A percentile compares a stretch with the other conserved stretches of the same genome.
Conservation (phyloP, 2,329 filamentous ascomycete species). For the Cordyceps fumosorosea region DNA sequence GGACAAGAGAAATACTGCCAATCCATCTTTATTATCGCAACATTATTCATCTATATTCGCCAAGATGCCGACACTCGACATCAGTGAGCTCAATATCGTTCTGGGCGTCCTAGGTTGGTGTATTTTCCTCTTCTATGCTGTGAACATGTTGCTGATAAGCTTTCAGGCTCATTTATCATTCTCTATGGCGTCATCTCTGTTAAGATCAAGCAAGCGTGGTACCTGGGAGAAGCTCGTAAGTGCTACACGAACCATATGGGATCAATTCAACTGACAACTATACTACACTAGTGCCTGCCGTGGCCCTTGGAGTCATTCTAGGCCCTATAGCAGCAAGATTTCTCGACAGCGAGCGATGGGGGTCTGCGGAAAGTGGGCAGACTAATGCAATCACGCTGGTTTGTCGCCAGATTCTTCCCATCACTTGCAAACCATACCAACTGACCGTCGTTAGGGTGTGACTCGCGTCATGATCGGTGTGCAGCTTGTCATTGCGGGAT, state of each 20-base stretch:
- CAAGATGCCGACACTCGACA: slow-evolving; percentile 28
- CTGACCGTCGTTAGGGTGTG: slow-evolving; percentile 29
- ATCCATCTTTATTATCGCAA: neutral
- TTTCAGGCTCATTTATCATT: slow-evolving; percentile 37
- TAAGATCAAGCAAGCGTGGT: slow-evolving; percentile 47
- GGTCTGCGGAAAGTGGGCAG: slow-evolving; percentile 25
- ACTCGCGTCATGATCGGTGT: slow-evolving; percentile 56
- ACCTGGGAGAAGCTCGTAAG: slow-evolving; percentile 48
- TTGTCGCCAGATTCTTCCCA: slow-evolving; percentile 1
- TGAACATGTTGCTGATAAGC: neutral
- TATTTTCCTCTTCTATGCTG: neutral
- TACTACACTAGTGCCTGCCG: slow-evolving; percentile 42
- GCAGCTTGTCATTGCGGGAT: slow-evolving; percentile 57
- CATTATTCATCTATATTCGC: neutral
- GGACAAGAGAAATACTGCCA: neutral
- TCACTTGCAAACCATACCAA: neutral
- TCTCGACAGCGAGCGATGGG: slow-evolving; percentile 38
- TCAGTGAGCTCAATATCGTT: slow-evolving; percentile 47
- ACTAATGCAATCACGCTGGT: slow-evolving; percentile 34
- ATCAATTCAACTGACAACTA: neutral
- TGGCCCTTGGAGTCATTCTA: slow-evolving; percentile 46
- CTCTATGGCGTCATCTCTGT: slow-evolving; percentile 44
- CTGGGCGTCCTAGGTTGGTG: slow-evolving; percentile 35
- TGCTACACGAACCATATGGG: slow-evolving; percentile 2
- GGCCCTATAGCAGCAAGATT: slow-evolving; percentile 50